These are phyloP conservation scores for Cutaneotrichosporon curvatum DNA, from an alignment of 1,284 basidiomycete species.

Conservation along the genomic window DNA sequence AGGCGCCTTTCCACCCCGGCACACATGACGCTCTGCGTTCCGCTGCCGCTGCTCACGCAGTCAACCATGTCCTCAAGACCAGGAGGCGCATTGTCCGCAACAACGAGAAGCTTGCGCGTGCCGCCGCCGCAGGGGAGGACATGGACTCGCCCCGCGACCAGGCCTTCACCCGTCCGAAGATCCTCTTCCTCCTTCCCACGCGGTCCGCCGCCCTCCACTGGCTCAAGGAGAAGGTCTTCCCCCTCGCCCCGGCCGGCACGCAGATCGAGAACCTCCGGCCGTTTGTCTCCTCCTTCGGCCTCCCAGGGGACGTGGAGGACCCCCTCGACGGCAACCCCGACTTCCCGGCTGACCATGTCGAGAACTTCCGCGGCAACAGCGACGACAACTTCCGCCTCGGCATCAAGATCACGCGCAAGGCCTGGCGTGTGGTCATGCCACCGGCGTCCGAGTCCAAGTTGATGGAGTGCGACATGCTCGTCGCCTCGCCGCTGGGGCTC, in stretches of 20 bases:
- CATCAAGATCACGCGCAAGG: constrained; percentile 82
- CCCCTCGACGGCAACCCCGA: constrained; percentile 64
- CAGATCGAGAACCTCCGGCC: constrained; percentile 78
- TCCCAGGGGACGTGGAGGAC: constrained; percentile 70
- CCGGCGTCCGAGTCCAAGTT: constrained; percentile 44
- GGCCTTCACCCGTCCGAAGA: constrained; percentile 92
- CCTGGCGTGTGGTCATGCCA: constrained; percentile 74
- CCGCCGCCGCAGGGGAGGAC: constrained; percentile 35
- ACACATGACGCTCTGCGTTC: constrained; percentile 53
- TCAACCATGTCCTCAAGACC: constrained; percentile 87
- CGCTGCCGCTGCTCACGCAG: constrained; percentile 62
- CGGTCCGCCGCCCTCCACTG: constrained; percentile 72
- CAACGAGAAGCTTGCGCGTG: constrained; percentile 76
- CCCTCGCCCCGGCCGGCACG: constrained; percentile 59
- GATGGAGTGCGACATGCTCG: constrained; percentile 72
- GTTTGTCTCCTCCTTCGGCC: constrained; percentile 72
- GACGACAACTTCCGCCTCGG: constrained; percentile 94
- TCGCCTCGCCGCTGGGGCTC: constrained; percentile 88
- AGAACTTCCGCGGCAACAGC: constrained; percentile 92
- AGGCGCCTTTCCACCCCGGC: constrained; percentile 19
- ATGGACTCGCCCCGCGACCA: constrained; percentile 79
- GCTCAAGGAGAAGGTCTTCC: constrained; percentile 63
- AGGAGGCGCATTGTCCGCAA: constrained; percentile 88
- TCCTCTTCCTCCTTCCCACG: constrained; percentile 86
- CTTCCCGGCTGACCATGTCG: constrained; percentile 83